Evolutionary conservation across 495 filamentous ascomycete genomes (phyloP), one percentile per base, ranked within the genome.

Genomic region (Rhypophila decipiens): DNA sequence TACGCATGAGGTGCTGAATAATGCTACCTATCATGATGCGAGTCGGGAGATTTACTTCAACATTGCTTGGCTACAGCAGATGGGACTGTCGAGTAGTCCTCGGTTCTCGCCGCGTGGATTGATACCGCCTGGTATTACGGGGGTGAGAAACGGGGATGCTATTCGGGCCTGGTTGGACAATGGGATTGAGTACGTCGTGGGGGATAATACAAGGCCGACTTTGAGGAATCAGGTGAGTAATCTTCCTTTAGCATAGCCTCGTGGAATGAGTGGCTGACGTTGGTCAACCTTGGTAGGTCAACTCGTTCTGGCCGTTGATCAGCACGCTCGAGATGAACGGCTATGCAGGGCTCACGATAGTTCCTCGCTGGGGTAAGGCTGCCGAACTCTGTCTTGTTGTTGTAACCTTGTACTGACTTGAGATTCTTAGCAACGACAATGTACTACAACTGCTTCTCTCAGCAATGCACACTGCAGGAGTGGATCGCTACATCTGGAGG

Each of bases 111-210:
- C 58, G 18, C 68, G 66, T 24, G 80, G 80, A 21, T 70, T 84
- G 44, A 78, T 83, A 50, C 80, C 80, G 9, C 80, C 80, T 0
- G 78, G 75, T 46, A 84, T 84, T 44, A 83, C 80, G 1, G 80
- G 80, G 37, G 50, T 83, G 9, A 79, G 82, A 65, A 84, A 84
- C 60, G 80, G 75, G 12, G 80, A 84, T 59, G 78, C 74, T 23
- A 66, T 84, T 13, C 59, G 58, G 23, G 80, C 79, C 13, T 84
- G 77, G 76, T 64, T 59, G 49, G 77, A 80, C 29, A 76, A 76
- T 47, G 77, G 76, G 18, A 79, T 83, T 49, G 63, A 55, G 29
- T 75, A 80, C 64, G 79, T 75, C 29, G 78, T 84, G 12, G 80
- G 80, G 23, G 79, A 83, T 59, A 82, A 82, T 64, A 84, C 80